A percentile compares a stretch with the other conserved stretches of the same genome.
phyloP scores from a whole-genome alignment of 2,329 filamentous ascomycete genomes.

The Penicillium sp. region DNA sequence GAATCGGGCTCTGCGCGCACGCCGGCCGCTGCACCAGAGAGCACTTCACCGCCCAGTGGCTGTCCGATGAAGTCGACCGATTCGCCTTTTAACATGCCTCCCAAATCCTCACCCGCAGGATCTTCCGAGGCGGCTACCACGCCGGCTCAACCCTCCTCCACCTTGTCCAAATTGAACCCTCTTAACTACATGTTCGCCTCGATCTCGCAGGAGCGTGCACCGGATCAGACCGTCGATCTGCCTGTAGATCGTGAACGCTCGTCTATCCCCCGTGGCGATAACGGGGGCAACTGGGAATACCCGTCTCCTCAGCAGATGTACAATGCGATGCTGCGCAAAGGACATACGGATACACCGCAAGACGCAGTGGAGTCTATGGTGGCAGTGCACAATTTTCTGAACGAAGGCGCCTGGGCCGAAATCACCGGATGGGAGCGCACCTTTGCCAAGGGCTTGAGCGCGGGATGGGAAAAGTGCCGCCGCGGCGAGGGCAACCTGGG shows the following conservation, averaged over 20 bases:
- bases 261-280: slow-evolving; percentile 80
- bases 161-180: slow-evolving; percentile 63
- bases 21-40: slow-evolving; percentile 24
- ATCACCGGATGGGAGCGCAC: slow-evolving; percentile 89
- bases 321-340: slow-evolving; percentile 92
- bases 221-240: slow-evolving; percentile 65
- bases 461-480: slow-evolving; percentile 68
- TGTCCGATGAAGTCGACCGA: slow-evolving; percentile 49
- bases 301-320: slow-evolving; percentile 99
- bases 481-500: slow-evolving; percentile 64
- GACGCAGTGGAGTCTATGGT: slow-evolving; percentile 97
- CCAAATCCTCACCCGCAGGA: slow-evolving; percentile 29
- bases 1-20: slow-evolving; percentile 39
- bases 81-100: slow-evolving; percentile 42
- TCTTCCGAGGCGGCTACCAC: slow-evolving; percentile 29
- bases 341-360: slow-evolving; percentile 87
- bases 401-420: slow-evolving; percentile 95
- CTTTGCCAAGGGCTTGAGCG: slow-evolving; percentile 66
- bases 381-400: slow-evolving; percentile 93
- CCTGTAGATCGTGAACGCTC: slow-evolving; percentile 77
- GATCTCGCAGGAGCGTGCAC: slow-evolving; percentile 71
- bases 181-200: slow-evolving; percentile 95
- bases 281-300: slow-evolving; percentile 84
- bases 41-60: slow-evolving; percentile 27
- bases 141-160: slow-evolving; percentile 44